Percentiles rank a stretch among this genome's conserved stretches.
Evolutionary conservation across 2,329 filamentous ascomycete genomes (phyloP).

Genomic region (Colletotrichum sp.): DNA sequence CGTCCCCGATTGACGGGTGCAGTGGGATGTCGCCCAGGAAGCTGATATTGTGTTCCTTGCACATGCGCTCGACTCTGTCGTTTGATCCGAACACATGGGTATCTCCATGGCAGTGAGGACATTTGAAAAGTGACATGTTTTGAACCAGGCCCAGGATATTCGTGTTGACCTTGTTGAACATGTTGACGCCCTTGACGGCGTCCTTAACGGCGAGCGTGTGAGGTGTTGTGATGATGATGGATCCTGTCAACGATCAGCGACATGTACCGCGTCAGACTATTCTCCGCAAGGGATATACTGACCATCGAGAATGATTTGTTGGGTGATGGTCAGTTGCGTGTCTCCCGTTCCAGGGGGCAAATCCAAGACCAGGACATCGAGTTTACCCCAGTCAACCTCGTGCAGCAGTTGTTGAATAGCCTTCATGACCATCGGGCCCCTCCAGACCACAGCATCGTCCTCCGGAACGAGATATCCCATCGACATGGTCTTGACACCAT

Average conservation of each 20-base stretch:
- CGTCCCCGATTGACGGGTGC: conserved; percentile 83
- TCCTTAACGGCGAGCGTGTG: conserved; percentile 93
- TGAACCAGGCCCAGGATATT: conserved; percentile 86
- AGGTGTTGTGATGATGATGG: conserved; percentile 89
- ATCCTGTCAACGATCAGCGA: conserved; percentile 50
- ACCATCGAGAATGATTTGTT: conserved; percentile 90
- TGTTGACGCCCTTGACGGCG: conserved; percentile 87
- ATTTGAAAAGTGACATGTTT: conserved; percentile 88
- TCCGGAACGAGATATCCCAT: conserved; percentile 92
- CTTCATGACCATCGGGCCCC: conserved; percentile 97
- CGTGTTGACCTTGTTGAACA: conserved; percentile 87
- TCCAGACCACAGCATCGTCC: conserved; percentile 87
- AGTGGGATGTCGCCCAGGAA: conserved; percentile 89
- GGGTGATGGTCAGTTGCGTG: conserved; percentile 94
- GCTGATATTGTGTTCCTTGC: conserved; percentile 73
- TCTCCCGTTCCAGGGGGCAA: conserved; percentile 94
- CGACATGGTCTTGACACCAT: conserved; percentile 97
- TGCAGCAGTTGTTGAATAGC: conserved; percentile 94
- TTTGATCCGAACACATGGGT: conserved; percentile 76
- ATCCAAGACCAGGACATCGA: conserved; percentile 90
- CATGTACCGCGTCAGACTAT: background rate
- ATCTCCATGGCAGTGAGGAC: conserved; percentile 76
- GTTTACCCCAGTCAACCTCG: conserved; percentile 89
- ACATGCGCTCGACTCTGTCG: conserved; percentile 70
- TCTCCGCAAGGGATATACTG: conserved; percentile 27